Evolutionary conservation across 208 protist species (phyloP), one percentile per base, ranked within the genome.

Genomic region (Endotrypanum monterogeii): DNA sequence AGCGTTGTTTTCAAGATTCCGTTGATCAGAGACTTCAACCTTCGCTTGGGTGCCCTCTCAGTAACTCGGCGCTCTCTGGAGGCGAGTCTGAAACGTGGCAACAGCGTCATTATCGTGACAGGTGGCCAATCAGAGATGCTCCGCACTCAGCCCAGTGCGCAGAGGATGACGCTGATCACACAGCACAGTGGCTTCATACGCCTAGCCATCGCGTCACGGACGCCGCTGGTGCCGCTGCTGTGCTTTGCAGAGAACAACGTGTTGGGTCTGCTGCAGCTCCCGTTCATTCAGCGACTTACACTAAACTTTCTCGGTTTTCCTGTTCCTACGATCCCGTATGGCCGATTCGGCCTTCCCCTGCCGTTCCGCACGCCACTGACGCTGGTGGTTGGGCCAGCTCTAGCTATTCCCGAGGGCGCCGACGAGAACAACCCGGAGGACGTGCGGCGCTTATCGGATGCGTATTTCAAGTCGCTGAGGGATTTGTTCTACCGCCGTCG

Each of bases 81-180:
- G 51, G 71, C 75, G 25, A 94, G 83, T 65, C 76, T 96, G 41
- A 50, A 76, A 25, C 76, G 77, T 23, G 93, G 91, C 35, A 91
- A 93, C 80, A 92, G 91, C 67, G 71, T 85, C 6, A 20, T 96
- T 41, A 87, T 97, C 52, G 93, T 97, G 23, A 92, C 87, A 7
- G 93, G 93, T 35, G 93, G 93, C 18, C 93, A 97, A 79, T 87
- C 93, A 1, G 93, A 97, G 84, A 94, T 97, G 89, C 68, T 94
- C 44, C 82, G 85, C 73, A 89, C 89, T 28, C 14, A 70, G 70
- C 41, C 83, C 28, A 91, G 87, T 66, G 14, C 78, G 25, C 76
- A 37, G 48, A 73, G 76, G 28, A 86, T 96, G 83, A 86, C 76
- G 14, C 69, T 96, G 50, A 83, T 95, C 37, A 90, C 89, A 18